Conservation (phyloP, 768 basidiomycete species). For the Lanmaoa pseudosensibilis region DNA sequence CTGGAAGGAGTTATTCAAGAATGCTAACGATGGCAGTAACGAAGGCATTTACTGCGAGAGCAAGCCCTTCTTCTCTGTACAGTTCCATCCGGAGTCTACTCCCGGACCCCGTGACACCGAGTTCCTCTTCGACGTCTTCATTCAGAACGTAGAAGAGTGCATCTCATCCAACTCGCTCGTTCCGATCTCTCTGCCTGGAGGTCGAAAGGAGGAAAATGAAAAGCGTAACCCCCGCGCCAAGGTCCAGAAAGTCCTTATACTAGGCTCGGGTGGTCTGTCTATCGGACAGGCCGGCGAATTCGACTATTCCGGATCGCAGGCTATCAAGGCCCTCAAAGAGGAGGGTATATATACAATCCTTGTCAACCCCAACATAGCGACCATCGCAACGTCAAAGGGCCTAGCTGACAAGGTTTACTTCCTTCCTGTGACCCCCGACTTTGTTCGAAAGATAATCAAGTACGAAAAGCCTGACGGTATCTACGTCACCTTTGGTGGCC, state of each 20-base stretch:
- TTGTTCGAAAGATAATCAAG: constrained; percentile 96
- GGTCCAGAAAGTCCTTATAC: constrained; percentile 92
- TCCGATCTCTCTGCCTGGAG: constrained; percentile 72
- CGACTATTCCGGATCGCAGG: constrained; percentile 99
- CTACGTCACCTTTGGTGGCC: constrained; percentile 97
- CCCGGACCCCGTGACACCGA: constrained; percentile 98
- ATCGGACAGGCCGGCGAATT: constrained; percentile 99
- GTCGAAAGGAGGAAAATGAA: constrained; percentile 83
- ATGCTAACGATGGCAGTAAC: constrained; percentile 97
- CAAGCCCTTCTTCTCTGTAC: constrained; percentile 97
- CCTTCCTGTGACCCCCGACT: constrained; percentile 96
- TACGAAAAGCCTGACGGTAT: constrained; percentile 99
- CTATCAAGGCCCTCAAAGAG: constrained; percentile 98
- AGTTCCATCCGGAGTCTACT: constrained; percentile 98
- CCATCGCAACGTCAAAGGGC: constrained; percentile 95
- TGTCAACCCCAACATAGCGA: constrained; percentile 98
- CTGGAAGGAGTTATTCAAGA: constrained; percentile 94
- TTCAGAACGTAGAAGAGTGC: constrained; percentile 81
- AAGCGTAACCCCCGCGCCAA: constrained; percentile 65
- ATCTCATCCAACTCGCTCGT: constrained; percentile 51
- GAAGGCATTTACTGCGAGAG: constrained; percentile 94
- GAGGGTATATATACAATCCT: constrained; percentile 99
- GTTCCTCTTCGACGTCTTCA: constrained; percentile 97
- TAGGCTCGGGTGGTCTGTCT: constrained; percentile 95
- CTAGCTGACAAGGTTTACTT: constrained; percentile 99